Base-by-base conservation (phyloP, 768 basidiomycete species). In the Strobilomyces confusus region DNA sequence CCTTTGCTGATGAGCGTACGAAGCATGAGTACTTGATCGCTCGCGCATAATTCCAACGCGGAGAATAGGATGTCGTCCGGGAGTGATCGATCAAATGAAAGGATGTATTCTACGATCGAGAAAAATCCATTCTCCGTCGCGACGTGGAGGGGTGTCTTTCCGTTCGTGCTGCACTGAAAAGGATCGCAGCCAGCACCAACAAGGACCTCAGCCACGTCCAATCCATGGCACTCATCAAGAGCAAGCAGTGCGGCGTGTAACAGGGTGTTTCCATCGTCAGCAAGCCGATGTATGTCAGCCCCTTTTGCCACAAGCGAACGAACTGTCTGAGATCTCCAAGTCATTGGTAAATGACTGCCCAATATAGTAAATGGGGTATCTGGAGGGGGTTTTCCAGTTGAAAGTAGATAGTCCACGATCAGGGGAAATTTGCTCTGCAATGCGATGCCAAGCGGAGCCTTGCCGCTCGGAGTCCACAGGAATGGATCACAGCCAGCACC, bases 401-500 rank as follows among this genome's bases (percentile, higher is more conserved):
- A 54, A 19, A 57, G 52, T 9, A 57, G 13, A 33, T 29, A 34
- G 9, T 44, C 26, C 4, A 26, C 8, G 26, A 26, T 26, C 26
- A 26, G 8, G 4, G 26, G 26, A 26, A 26, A 26, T 4, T 26
- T 26, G 26, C 26, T 4, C 4, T 26, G 4, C 26, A 26, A 26
- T 26, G 26, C 26, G 26, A 48, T 12, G 0, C 57, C 25, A 7
- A 63, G 44, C 4, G 58, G 23, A 17, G 54, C 47, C 9, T 36
- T 34, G 1, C 49, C 48, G 0, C 7, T 3, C 1, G 2, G 4
- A 38, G 25, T 26, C 3, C 5, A 2, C 1, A 8, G 0, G n/a
- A 55, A 23, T 8, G 48, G 52, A 11, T 60, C 22, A 5, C 62
- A 57, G 2, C 58, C 62, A 32, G 32, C 51, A 0, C 7, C 48